These are phyloP conservation scores for Prunus mira DNA, from an alignment of 306 rosid species.

Conservation along the genomic window DNA sequence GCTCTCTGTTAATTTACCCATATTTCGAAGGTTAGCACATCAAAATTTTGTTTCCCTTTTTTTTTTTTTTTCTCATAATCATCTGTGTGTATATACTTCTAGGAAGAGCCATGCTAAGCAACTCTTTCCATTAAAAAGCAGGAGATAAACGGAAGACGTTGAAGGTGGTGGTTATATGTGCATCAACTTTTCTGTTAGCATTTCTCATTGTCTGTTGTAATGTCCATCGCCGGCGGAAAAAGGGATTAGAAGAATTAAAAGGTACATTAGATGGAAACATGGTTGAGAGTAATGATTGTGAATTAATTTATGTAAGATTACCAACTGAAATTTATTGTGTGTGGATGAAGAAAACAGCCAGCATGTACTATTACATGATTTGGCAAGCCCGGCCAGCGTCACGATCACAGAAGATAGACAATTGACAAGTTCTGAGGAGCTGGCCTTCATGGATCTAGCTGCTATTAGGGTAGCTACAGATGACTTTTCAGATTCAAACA, in stretches of 20 bases:
- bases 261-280: neutral
- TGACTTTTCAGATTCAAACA: constrained; percentile 33
- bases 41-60: neutral
- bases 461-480: constrained; percentile 9
- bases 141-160: constrained; percentile 41
- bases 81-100: no score
- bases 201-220: constrained; percentile 18
- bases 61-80: neutral
- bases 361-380: constrained; percentile 28
- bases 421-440: constrained; percentile 39
- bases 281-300: neutral
- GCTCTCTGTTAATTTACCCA: constrained; percentile 20
- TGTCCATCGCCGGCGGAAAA: constrained; percentile 6
- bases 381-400: constrained; percentile 26
- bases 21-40: constrained; percentile 23
- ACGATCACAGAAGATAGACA: constrained; percentile 45
- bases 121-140: neutral
- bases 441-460: constrained; percentile 34
- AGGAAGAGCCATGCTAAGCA: neutral
- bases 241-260: constrained; percentile 23
- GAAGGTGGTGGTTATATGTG: constrained; percentile 34
- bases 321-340: neutral
- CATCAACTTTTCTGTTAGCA: constrained; percentile 27
- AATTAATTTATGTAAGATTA: neutral
- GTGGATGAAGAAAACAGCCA: constrained; percentile 38